Percentiles rank a stretch among this genome's conserved stretches.
Evolutionary conservation across 345 rosid species (phyloP).

Genomic region (Melaleuca quinquenervia): DNA sequence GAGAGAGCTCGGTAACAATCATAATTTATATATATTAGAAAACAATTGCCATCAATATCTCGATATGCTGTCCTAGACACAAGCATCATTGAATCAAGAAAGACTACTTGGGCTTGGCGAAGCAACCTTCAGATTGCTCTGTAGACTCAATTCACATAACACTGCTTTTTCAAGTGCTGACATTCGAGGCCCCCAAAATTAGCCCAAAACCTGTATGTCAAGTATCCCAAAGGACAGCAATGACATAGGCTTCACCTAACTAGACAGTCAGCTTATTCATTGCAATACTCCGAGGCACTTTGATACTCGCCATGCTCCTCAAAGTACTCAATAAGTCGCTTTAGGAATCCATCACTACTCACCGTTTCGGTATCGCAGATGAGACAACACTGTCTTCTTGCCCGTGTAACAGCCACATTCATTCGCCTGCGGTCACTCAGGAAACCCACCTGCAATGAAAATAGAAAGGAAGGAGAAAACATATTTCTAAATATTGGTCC

Average conservation of each 20-base stretch:
- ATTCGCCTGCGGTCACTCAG: conserved; percentile 72
- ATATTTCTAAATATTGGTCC: not conserved
- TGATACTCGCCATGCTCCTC: conserved; percentile 89
- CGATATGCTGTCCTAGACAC: not conserved
- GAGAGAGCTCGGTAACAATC: not conserved
- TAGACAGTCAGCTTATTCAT: conserved; percentile 1
- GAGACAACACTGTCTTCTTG: conserved; percentile 88
- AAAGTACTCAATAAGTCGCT: conserved; percentile 70
- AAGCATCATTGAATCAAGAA: not conserved
- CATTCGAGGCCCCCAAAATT: not conserved
- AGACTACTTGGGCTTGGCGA: not conserved
- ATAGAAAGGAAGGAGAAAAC: not conserved
- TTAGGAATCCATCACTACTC: conserved; percentile 55
- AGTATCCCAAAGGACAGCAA: not conserved
- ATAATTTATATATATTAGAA: not conserved
- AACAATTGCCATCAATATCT: not conserved
- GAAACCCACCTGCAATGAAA: conserved; percentile 59
- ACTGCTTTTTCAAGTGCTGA: not conserved
- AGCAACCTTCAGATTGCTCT: not conserved
- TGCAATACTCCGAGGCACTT: conserved; percentile 75
- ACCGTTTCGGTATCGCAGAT: conserved; percentile 90
- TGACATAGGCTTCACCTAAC: not conserved
- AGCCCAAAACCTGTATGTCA: not conserved
- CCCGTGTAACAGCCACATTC: conserved; percentile 93
- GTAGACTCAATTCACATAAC: not conserved